A percentile compares a stretch with the other conserved stretches of the same genome.
These are phyloP conservation scores for Tulasnella sp. DNA, from an alignment of 768 basidiomycete species.

Conservation along the genomic window DNA sequence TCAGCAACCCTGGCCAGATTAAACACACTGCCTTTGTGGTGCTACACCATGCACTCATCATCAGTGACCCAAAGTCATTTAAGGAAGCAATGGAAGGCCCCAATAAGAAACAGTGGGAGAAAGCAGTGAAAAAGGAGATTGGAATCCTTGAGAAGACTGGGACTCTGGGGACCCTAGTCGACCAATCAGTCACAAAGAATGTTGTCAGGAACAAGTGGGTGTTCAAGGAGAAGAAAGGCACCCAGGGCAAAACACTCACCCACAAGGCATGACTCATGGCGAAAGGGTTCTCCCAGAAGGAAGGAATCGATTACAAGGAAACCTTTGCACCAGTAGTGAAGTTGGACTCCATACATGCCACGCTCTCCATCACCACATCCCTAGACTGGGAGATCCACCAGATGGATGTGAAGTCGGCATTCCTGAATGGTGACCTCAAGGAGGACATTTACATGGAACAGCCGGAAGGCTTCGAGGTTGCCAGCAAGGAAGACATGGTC, in stretches of 20 bases:
- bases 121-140: neutral
- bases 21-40: too few species aligned
- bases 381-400: constrained; percentile 15
- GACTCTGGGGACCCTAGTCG: constrained; percentile 19
- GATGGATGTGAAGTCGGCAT: constrained; percentile 16
- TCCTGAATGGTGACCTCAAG: constrained; percentile 17
- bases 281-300: constrained; percentile 23
- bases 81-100: neutral
- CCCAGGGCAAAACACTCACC: constrained; percentile 17
- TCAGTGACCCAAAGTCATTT: neutral
- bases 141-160: neutral
- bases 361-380: constrained; percentile 6
- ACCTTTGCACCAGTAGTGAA: constrained; percentile 18
- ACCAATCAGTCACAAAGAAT: constrained; percentile 17
- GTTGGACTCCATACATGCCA: neutral
- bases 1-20: too few species aligned
- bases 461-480: constrained; percentile 3
- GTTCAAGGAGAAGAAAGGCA: constrained; percentile 21
- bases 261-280: constrained; percentile 25
- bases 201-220: constrained; percentile 22
- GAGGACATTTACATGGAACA: constrained; percentile 18
- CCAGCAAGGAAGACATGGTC: neutral
- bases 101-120: neutral
- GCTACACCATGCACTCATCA: too few species aligned
- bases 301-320: constrained; percentile 22